A percentile compares a stretch with the other conserved stretches of the same genome.
These are phyloP conservation scores for Pseudogymnoascus destructans DNA, from an alignment of 2,329 filamentous ascomycete genomes.

Conservation along the genomic window DNA sequence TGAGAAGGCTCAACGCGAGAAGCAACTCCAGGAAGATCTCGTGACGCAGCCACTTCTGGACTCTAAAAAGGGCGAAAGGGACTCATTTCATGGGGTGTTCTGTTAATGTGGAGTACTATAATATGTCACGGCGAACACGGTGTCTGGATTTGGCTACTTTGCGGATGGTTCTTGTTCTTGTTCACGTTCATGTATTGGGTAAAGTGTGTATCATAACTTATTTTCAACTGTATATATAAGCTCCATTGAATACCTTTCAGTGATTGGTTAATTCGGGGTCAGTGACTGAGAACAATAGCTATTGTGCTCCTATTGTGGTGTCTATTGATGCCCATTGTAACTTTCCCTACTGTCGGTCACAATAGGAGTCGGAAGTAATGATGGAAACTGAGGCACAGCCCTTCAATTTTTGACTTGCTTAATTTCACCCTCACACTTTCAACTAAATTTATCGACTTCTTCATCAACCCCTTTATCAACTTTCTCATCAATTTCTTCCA, in stretches of 20 bases:
- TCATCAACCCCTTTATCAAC: not conserved
- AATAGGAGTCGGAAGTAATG: not conserved
- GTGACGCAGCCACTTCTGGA: not conserved
- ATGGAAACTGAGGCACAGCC: not conserved
- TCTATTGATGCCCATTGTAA: not conserved
- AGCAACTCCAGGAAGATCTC: not conserved
- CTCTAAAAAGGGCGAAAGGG: not conserved
- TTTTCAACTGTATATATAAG: not conserved
- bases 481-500: not conserved
- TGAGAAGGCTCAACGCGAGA: not conserved
- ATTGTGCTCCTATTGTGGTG: not conserved
- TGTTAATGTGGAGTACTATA: not conserved
- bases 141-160: not conserved
- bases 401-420: not conserved
- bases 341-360: not conserved
- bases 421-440: not conserved
- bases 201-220: not conserved
- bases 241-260: not conserved
- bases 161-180: not conserved
- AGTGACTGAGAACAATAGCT: not conserved
- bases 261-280: slow-evolving; percentile 1
- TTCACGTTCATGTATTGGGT: not conserved
- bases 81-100: not conserved
- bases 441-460: not conserved
- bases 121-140: slow-evolving; percentile 2